Base-by-base conservation (phyloP, 2,329 filamentous ascomycete genomes). In the Fusarium nygamai region DNA sequence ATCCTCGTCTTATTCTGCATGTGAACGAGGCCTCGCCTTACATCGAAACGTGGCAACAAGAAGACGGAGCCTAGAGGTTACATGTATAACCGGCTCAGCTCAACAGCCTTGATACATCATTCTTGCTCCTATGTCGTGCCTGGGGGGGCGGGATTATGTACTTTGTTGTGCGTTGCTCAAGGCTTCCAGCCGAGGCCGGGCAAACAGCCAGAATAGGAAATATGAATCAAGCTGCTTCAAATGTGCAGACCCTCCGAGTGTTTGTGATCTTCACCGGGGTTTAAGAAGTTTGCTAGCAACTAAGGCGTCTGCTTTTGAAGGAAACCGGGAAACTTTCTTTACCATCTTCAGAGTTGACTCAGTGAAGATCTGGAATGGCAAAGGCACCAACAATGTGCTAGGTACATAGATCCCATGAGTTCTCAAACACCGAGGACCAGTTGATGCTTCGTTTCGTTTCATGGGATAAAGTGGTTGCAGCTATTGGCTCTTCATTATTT, bases 111-210 rank as follows among this genome's bases (percentile, higher is more conserved):
- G 43, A 29, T 41, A 43, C 46, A 62, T 67, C 47, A 62, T 65
- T 41, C 59, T 64, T 63, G 67, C 47, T 70, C 62, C 62, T 62
- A 69, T 64, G 64, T 60, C 50, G 70, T 69, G 51, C 38, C 61
- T 43, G 33, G 61, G 72, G 69, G 50, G 41, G 46, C 24, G 54
- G 59, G 48, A 64, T 67, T 72, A 77, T 74, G 70, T 76, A 71
- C 34, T 46, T 64, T 60, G 43, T 61, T 56, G 67, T 61, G 59
- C 44, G 67, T 51, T 68, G 71, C 59, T 68, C 57, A 53, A 57
- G 72, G 57, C 53, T 63, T 73, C 24, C 53, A 65, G 56, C 43
- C 46, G 58, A 66, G 48, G 36, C 56, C 47, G 31, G 58, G 43
- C 57, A 63, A 66, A 48, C 39, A 57, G 29, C 58, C 54, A 39